These are phyloP conservation scores for Rhinocladiella similis DNA, from an alignment of 2,329 filamentous ascomycete genomes.

Conservation along the genomic window DNA sequence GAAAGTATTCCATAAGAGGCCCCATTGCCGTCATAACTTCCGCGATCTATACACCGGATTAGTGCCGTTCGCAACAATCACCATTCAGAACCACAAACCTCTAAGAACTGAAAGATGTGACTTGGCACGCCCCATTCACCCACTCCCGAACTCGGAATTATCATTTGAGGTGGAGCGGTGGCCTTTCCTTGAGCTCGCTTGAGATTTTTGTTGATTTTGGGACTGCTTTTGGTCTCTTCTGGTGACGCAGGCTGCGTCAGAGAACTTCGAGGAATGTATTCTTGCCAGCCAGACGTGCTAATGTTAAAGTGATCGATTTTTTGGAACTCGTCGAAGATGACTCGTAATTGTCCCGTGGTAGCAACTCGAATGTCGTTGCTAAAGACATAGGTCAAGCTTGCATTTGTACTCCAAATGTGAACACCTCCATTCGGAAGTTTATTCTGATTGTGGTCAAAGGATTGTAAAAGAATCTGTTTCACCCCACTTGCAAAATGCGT, in stretches of 20 bases:
- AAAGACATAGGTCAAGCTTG: constrained; percentile 88
- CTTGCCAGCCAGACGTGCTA: constrained; percentile 71
- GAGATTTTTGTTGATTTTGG: constrained; percentile 57
- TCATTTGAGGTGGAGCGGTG: constrained; percentile 35
- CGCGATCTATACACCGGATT: constrained; percentile 52
- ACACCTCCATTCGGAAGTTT: constrained; percentile 64
- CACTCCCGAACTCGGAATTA: constrained; percentile 43
- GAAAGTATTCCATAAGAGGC: constrained; percentile 58
- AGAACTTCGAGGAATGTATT: constrained; percentile 71
- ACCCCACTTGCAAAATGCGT: constrained; percentile 87
- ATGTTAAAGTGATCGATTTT: constrained; percentile 87
- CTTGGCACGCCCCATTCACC: constrained; percentile 55
- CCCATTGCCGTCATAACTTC: constrained; percentile 68
- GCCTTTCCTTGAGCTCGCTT: constrained; percentile 48
- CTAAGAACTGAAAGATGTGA: constrained; percentile 60
- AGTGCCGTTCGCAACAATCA: constrained; percentile 12
- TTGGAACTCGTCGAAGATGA: constrained; percentile 74
- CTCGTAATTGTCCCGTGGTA: constrained; percentile 72
- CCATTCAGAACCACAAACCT: constrained; percentile 48
- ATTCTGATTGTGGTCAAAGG: constrained; percentile 66
- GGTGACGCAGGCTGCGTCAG: constrained; percentile 50
- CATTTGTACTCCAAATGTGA: constrained; percentile 72
- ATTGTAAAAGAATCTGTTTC: constrained; percentile 78
- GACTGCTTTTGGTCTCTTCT: constrained; percentile 53
- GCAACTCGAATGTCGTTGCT: constrained; percentile 81